These are phyloP conservation scores for Neurospora sp. DNA, from an alignment of 495 filamentous ascomycete species.

Conservation along the genomic window DNA sequence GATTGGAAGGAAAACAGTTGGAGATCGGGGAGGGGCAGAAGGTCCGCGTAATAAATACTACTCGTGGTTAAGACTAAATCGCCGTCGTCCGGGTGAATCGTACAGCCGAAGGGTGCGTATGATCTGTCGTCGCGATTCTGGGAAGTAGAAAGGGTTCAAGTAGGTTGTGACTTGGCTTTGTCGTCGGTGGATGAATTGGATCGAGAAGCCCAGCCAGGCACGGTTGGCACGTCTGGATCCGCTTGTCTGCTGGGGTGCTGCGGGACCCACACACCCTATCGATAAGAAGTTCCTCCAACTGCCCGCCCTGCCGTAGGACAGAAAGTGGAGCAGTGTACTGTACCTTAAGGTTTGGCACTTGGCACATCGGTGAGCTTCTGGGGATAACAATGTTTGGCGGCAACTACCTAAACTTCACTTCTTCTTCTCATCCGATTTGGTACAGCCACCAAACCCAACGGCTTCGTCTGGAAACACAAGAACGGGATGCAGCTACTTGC, in stretches of 20 bases:
- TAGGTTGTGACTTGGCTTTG: not conserved
- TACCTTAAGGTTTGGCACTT: not conserved
- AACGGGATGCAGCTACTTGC: not conserved
- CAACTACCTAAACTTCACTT: not conserved
- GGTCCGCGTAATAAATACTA: not conserved
- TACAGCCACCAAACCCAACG: not conserved
- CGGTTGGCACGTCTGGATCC: not conserved
- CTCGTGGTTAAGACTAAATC: not conserved
- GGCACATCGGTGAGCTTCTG: not conserved
- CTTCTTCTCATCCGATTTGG: not conserved
- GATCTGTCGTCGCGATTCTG: not conserved
- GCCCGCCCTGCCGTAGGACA: not conserved
- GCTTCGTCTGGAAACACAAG: not conserved
- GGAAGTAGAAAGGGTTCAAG: not conserved
- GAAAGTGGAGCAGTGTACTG: not conserved
- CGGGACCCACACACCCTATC: not conserved
- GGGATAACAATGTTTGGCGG: not conserved
- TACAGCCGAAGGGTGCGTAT: not conserved
- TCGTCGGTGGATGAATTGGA: not conserved
- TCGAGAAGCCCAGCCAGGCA: not conserved
- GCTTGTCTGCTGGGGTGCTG: not conserved
- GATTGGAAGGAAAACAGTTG: not conserved
- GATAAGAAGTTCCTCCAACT: not conserved
- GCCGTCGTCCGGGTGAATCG: not conserved
- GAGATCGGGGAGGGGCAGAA: not conserved